phyloP scores from a whole-genome alignment of 2,329 filamentous ascomycete genomes.

The Diplodia seriata region DNA sequence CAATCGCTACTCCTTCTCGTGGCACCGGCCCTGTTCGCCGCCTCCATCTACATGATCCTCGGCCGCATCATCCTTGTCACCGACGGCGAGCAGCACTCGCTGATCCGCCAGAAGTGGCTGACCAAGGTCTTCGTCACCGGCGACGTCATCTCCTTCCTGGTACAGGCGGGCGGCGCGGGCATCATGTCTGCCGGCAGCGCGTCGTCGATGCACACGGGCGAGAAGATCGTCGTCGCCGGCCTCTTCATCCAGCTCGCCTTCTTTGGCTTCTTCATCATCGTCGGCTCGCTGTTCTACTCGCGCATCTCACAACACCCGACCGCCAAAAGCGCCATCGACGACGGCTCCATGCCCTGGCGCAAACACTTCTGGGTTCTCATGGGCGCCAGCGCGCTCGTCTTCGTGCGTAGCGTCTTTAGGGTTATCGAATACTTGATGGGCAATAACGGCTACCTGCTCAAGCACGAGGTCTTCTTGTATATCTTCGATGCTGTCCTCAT shows the following conservation, averaged over 20 bases:
- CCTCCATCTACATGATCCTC: constrained; percentile 54
- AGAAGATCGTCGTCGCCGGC: constrained; percentile 38
- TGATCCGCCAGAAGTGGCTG: constrained; percentile 47
- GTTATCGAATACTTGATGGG: constrained; percentile 58
- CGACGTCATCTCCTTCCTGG: constrained; percentile 52
- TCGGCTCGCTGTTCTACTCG: constrained; percentile 42
- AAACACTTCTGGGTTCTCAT: constrained; percentile 55
- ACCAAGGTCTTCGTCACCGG: constrained; percentile 53
- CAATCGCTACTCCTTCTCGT: constrained; percentile 55
- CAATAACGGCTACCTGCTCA: constrained; percentile 52
- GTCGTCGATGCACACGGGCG: constrained; percentile 3
- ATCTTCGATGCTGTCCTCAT: constrained; percentile 57
- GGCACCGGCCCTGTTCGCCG: constrained; percentile 56
- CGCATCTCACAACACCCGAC: constrained; percentile 8
- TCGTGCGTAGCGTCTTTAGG: constrained; percentile 58
- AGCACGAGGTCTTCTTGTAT: constrained; percentile 56
- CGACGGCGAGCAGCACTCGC: constrained; percentile 45
- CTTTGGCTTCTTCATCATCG: constrained; percentile 43
- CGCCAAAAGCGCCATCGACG: not conserved
- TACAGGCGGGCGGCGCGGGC: constrained; percentile 42
- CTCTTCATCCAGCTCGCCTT: constrained; percentile 45
- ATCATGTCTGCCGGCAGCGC: constrained; percentile 16
- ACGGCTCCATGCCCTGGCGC: constrained; percentile 38
- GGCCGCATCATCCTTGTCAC: constrained; percentile 49
- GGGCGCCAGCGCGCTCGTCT: constrained; percentile 52